These are phyloP conservation scores for Baudoinia panamericana DNA, from an alignment of 495 filamentous ascomycete species.

Conservation along the genomic window DNA sequence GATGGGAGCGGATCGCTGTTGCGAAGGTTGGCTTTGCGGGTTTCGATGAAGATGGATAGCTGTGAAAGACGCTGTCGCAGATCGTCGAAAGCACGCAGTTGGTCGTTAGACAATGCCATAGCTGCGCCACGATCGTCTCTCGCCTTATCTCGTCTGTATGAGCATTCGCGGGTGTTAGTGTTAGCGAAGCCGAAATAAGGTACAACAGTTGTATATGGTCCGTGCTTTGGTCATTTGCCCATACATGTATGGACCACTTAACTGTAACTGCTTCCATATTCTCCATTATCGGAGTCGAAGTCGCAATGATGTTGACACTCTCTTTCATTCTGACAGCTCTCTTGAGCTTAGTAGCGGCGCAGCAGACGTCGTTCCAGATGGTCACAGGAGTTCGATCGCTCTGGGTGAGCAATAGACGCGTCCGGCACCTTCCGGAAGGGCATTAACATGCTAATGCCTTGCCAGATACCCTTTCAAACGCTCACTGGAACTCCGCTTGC, in stretches of 20 bases:
- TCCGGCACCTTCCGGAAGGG: neutral
- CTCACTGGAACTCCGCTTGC: conserved; percentile 6
- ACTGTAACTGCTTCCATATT: too few relatives aligned
- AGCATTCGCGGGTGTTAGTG: too few relatives aligned
- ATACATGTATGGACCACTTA: too few relatives aligned
- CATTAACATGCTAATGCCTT: neutral
- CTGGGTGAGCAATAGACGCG: conserved; percentile 4
- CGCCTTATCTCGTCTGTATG: too few relatives aligned
- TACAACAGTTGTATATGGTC: too few relatives aligned
- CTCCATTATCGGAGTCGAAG: too few relatives aligned
- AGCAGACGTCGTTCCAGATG: conserved; percentile 5
- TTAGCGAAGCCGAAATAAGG: too few relatives aligned
- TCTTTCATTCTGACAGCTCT: neutral
- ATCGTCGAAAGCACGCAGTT: conserved; percentile 61
- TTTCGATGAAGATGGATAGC: conserved; percentile 51
- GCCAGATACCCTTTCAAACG: conserved; percentile 10
- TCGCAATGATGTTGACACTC: conserved; percentile 4
- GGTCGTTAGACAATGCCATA: conserved; percentile 36
- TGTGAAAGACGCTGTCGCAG: conserved; percentile 58
- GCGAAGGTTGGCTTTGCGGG: conserved; percentile 43
- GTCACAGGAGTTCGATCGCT: conserved; percentile 8
- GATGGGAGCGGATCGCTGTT: conserved; percentile 45
- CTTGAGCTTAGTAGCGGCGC: neutral
- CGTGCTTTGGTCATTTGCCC: too few relatives aligned
- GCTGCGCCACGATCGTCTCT: too few relatives aligned